Evolutionary conservation across 2,329 filamentous ascomycete species (phyloP).

Genomic region (Epichloe coenophiala): DNA sequence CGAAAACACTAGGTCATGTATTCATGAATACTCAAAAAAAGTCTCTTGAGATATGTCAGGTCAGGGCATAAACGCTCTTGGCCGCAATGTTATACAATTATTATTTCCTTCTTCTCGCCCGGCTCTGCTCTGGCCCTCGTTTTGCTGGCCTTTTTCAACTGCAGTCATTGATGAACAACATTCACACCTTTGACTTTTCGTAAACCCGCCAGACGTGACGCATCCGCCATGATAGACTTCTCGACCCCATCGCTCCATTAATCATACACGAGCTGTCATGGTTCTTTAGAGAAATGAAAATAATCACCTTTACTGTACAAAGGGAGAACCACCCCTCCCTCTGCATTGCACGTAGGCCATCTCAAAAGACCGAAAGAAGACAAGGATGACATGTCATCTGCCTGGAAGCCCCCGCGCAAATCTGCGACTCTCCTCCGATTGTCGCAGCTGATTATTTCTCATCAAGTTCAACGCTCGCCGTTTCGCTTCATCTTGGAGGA

Average conservation of each 20-base stretch:
- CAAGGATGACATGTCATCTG: not conserved
- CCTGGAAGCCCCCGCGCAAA: not conserved
- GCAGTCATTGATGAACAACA: too few species aligned
- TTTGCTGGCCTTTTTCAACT: too few species aligned
- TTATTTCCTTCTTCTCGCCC: not conserved
- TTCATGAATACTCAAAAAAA: not conserved
- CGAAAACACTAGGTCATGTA: not conserved
- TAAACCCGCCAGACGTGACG: not conserved
- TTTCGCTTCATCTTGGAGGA: not conserved
- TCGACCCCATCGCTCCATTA: not conserved
- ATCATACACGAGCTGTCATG: not conserved
- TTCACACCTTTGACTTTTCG: too few species aligned
- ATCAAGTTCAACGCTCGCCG: not conserved
- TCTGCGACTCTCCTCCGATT: not conserved
- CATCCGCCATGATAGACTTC: not conserved
- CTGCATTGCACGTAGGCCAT: not conserved
- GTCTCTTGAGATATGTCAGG: not conserved
- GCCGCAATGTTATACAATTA: not conserved
- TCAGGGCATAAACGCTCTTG: not conserved
- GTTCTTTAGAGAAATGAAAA: not conserved
- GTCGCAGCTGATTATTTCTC: not conserved
- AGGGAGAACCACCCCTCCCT: not conserved
- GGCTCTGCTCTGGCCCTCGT: not conserved
- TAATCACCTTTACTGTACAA: not conserved
- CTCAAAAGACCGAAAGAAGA: not conserved